phyloP scores from a whole-genome alignment of 2,329 filamentous ascomycete species.

The Scytalidium lignicola region DNA sequence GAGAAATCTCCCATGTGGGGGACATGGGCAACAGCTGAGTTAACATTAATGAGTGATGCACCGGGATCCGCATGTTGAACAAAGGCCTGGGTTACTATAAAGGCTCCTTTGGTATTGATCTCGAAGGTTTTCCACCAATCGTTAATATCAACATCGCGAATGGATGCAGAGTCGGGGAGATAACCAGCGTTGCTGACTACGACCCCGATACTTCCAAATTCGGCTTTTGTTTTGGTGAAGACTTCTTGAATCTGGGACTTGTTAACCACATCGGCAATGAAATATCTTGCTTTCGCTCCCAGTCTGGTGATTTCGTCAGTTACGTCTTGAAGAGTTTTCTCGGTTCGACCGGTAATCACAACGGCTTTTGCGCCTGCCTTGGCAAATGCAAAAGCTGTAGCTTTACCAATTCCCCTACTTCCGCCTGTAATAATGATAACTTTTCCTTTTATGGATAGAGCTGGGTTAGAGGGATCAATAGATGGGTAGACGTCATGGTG shows the following conservation, averaged over 20 bases:
- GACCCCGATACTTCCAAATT: background rate
- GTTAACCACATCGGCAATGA: slow-evolving; percentile 2
- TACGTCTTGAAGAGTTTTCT: background rate
- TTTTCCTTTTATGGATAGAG: slow-evolving; percentile 28
- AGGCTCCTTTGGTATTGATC: slow-evolving; percentile 6
- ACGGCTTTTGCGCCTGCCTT: slow-evolving; percentile 19
- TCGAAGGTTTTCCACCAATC: slow-evolving; percentile 6
- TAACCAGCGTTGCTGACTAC: slow-evolving; percentile 7
- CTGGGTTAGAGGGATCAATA: slow-evolving; percentile 30
- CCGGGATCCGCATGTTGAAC: background rate
- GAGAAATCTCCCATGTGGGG: background rate
- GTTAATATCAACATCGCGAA: slow-evolving; percentile 1
- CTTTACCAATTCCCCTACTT: slow-evolving; percentile 31
- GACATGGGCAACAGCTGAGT: background rate
- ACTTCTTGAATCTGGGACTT: background rate
- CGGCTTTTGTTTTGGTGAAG: background rate
- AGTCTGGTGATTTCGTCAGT: background rate
- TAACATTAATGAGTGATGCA: slow-evolving; percentile 7
- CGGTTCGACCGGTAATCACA: slow-evolving; percentile 19
- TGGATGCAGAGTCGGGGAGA: background rate
- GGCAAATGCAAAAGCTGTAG: slow-evolving; percentile 13
- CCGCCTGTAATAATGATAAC: slow-evolving; percentile 33
- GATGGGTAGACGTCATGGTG: slow-evolving; percentile 34
- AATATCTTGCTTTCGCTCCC: background rate
- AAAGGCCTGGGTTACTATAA: background rate